These are phyloP conservation scores for Colletotrichum sp. DNA, from an alignment of 2,329 filamentous ascomycete genomes.

Conservation along the genomic window DNA sequence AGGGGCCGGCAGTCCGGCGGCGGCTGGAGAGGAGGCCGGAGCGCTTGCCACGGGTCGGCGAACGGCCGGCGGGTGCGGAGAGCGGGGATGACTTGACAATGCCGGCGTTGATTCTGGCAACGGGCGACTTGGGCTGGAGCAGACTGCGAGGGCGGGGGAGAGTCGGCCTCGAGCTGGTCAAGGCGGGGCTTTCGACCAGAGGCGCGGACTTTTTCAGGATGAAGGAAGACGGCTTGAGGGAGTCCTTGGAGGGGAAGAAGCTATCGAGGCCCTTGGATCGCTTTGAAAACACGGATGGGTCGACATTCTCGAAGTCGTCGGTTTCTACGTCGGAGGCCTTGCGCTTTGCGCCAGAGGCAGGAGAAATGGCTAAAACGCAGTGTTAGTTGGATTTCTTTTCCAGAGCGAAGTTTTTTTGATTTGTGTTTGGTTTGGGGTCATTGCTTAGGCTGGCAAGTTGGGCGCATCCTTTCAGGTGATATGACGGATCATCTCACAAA, in stretches of 20 bases:
- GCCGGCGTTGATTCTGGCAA: conserved; percentile 47
- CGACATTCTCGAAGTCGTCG: conserved; percentile 66
- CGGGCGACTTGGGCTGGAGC: conserved; percentile 58
- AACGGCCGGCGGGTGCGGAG: conserved; percentile 78
- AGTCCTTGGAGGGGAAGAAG: conserved; percentile 44
- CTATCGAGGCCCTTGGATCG: conserved; percentile 57
- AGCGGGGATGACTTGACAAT: conserved; percentile 56
- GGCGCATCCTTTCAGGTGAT: neutral
- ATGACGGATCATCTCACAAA: neutral
- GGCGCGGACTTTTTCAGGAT: conserved; percentile 47
- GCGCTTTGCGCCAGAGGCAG: conserved; percentile 53
- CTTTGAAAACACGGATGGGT: conserved; percentile 62
- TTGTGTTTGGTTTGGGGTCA: neutral
- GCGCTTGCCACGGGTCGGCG: conserved; percentile 74
- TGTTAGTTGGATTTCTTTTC: neutral
- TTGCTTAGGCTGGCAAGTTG: neutral
- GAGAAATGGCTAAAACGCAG: conserved; percentile 40
- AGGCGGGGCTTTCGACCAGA: conserved; percentile 24
- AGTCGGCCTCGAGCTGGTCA: conserved; percentile 16
- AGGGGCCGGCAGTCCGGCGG: conserved; percentile 65
- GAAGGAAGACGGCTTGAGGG: conserved; percentile 53
- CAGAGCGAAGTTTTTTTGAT: neutral
- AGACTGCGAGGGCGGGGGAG: conserved; percentile 45
- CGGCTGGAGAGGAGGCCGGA: conserved; percentile 71
- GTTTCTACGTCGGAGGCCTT: conserved; percentile 58